Evolutionary conservation across 192 early-diverging fungal species (phyloP).

Genomic region (Linnemannia zychae): DNA sequence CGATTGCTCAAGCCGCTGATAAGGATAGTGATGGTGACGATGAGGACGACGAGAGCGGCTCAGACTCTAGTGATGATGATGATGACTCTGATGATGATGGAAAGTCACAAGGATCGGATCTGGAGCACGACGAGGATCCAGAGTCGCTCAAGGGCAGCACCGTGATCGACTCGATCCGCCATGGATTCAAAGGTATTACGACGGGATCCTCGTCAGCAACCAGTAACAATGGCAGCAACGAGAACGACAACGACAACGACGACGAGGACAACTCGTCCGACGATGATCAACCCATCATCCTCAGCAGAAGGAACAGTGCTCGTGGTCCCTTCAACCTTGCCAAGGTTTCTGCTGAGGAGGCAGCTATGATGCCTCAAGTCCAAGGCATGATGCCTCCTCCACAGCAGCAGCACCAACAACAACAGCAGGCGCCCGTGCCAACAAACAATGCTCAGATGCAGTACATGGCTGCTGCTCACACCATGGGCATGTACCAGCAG

Average conservation of each 20-base stretch:
- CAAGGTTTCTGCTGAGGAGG: background rate
- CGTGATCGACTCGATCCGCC: background rate
- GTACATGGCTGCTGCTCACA: background rate
- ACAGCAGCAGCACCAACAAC: background rate
- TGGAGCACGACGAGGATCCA: background rate
- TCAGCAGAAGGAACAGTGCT: slow-evolving; percentile 17
- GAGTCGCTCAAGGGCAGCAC: slow-evolving; percentile 13
- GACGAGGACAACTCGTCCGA: slow-evolving; percentile 20
- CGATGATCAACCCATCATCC: slow-evolving; percentile 47
- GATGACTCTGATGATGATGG: background rate
- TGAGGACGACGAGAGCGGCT: background rate
- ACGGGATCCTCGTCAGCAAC: background rate
- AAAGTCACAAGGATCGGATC: background rate
- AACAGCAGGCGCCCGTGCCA: background rate
- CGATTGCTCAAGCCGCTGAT: background rate
- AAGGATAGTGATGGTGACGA: background rate
- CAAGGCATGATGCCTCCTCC: background rate
- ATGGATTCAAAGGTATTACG: background rate
- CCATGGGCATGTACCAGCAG: slow-evolving; percentile 11
- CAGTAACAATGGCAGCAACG: background rate
- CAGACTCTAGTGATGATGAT: background rate
- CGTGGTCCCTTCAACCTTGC: background rate
- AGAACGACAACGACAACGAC: background rate
- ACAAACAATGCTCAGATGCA: slow-evolving; percentile 14
- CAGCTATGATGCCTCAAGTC: background rate